Evolutionary conservation across 108 stramenopile species (phyloP), one percentile per base, ranked within the genome.

Genomic region (Conticribra guillardii): DNA sequence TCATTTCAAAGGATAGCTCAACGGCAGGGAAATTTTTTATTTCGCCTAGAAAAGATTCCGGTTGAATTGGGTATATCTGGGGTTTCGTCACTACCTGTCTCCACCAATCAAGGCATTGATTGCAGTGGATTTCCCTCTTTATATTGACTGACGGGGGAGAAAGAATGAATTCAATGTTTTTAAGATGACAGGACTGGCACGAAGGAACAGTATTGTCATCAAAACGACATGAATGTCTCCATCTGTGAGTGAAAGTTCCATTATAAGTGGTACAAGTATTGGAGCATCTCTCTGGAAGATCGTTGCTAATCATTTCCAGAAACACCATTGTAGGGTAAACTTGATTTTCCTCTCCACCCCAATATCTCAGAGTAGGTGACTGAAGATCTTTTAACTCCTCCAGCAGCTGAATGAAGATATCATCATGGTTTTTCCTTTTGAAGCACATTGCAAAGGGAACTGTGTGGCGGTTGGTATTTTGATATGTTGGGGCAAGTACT

Each of bases 381-480:
- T 2, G 19, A 3, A 53, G 21, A 2, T 1, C 2, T 24, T 4
- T 2, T 2, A 53, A 53, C 4, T 53, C 52, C 26, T 53, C 23
- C 23, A 53, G 21, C 1, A 53, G 23, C 1, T 21, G 1, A 4
- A 53, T 14, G 2, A 53, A 24, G 2, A 53, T 53, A 2, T 21
- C 19, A 15, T 4, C 11, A 22, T 14, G 14, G 14, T 53, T 53
- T 1, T 24, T 21, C 26, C 11, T 53, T 4, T 53, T 53, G 4
- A 53, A 53, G 23, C 52, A 53, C 14, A 53, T 21, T 21, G 52
- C 52, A 53, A 11, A 53, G 2, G 52, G 52, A 4, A 53, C 2
- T 3, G 23, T 53, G 2, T 53, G 52, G 14, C 26, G 23, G n/a
- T n/a, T n/a, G n/a, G n/a, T n/a, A n/a, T n/a, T n/a, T n/a, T n/a